Base-by-base conservation (phyloP, 768 basidiomycete species). In the Tricholomella constricta region DNA sequence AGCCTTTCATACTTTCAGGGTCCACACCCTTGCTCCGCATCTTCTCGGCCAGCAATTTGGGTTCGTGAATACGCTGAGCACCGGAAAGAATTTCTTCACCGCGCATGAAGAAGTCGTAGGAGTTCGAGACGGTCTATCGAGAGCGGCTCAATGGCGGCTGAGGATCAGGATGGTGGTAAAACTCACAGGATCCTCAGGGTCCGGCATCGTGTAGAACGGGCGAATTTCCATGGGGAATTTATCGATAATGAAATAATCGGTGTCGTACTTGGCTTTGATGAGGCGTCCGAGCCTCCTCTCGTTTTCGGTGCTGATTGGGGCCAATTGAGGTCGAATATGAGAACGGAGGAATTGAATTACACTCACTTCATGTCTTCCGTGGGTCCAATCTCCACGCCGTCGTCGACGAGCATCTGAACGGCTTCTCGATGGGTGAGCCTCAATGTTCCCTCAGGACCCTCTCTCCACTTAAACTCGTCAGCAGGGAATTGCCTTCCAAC, bases 21-120 rank as follows among this genome's bases (percentile, higher is more conserved):
- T 96, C 91, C 57, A 98, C 87, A 11, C 91, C 93, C 67, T 89
- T 91, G 59, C 73, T 77, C 53, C 78, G 79, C 94, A 98, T 98
- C 71, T 90, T 84, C 72, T 91, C 82, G 47, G 77, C 78, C 56
- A 98, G 84, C 48, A 98, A 75, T 10, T 72, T 71, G 5, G 97
- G 83, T 60, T 98, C 94, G 72, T 99, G 97, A 50, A 98, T 87
- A 72, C 97, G 94, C 70, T 99, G 97, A 23, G 96, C 97, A 14
- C 97, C 97, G 3, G 96, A 98, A 35, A 98, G 80, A 65, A 99
- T 98, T 71, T 99, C 97, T 73, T 99, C 94, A 10, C 97, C 97
- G 27, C 97, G 85, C 96, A 99, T 98, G 82, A 99, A 98, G 76
- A 99, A 98, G 74, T 99, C 97, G 71, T 98, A 99, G 20, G 97